phyloP scores from a whole-genome alignment of 1,284 basidiomycete genomes.

The Hemileia vastatrix region DNA sequence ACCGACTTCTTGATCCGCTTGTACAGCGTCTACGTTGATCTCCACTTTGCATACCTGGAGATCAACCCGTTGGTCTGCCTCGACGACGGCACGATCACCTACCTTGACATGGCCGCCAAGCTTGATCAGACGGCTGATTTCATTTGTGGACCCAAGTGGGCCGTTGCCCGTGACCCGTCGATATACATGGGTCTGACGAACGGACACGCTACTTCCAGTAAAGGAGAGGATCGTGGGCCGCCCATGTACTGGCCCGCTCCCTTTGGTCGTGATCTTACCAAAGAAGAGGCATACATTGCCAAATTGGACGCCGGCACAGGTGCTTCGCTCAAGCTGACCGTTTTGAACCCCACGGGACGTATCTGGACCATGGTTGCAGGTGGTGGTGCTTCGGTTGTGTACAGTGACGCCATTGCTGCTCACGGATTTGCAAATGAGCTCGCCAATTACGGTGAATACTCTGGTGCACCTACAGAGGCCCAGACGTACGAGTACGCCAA shows the following conservation, averaged over 20 bases:
- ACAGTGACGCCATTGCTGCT: slow-evolving; percentile 89
- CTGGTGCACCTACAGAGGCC: slow-evolving; percentile 91
- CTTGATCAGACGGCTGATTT: slow-evolving; percentile 96
- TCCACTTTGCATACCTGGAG: slow-evolving; percentile 96
- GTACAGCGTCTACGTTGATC: slow-evolving; percentile 93
- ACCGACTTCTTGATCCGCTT: slow-evolving; percentile 89
- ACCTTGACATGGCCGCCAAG: slow-evolving; percentile 99
- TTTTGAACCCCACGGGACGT: slow-evolving; percentile 84
- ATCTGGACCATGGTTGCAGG: slow-evolving; percentile 99
- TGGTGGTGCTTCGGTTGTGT: slow-evolving; percentile 64
- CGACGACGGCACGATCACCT: slow-evolving; percentile 77
- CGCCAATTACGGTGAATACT: slow-evolving; percentile 99
- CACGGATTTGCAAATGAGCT: slow-evolving; percentile 94
- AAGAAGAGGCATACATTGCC: slow-evolving; percentile 98
- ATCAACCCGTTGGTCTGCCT: slow-evolving; percentile 97
- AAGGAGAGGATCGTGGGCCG: slow-evolving; percentile 78
- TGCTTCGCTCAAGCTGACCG: slow-evolving; percentile 94
- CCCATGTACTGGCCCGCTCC: slow-evolving; percentile 99
- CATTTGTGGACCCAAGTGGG: slow-evolving; percentile 97
- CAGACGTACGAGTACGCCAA: slow-evolving; percentile 99
- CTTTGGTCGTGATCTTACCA: slow-evolving; percentile 94
- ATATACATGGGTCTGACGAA: slow-evolving; percentile 55
- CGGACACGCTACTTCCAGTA: no score
- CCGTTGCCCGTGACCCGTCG: slow-evolving; percentile 80
- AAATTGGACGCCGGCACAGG: slow-evolving; percentile 94